These are phyloP conservation scores for Penicillium canariense DNA, from an alignment of 495 filamentous ascomycete genomes.

Conservation along the genomic window DNA sequence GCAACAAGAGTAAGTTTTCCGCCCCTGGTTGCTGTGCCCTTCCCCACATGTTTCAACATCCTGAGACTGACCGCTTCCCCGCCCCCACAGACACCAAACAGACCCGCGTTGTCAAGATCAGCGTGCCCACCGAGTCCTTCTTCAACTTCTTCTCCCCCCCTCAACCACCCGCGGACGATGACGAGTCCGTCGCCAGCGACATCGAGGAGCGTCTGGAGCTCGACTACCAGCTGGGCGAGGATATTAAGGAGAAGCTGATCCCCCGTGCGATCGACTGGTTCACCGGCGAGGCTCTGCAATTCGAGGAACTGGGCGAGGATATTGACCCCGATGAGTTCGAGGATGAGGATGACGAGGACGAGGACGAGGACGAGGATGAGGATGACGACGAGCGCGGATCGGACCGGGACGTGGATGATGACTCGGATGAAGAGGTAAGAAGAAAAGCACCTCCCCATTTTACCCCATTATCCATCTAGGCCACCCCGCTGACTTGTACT, in stretches of 20 bases:
- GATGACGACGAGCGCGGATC: conserved; percentile 65
- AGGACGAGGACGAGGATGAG: conserved; percentile 80
- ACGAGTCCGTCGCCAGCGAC: conserved; percentile 78
- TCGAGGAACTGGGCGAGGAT: conserved; percentile 89
- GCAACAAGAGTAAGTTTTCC: conserved; percentile 86
- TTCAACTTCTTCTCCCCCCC: conserved; percentile 99
- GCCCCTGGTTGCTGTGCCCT: not conserved
- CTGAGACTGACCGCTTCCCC: conserved; percentile 26
- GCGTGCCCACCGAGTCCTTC: conserved; percentile 96
- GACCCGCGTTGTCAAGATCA: conserved; percentile 97
- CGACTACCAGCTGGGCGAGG: conserved; percentile 98
- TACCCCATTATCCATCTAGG: not conserved
- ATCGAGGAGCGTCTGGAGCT: conserved; percentile 98
- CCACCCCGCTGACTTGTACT: conserved; percentile 27
- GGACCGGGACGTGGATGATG: conserved; percentile 56
- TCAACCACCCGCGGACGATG: conserved; percentile 71
- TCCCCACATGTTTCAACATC: not conserved
- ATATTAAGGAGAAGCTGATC: conserved; percentile 99
- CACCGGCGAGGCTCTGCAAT: conserved; percentile 96
- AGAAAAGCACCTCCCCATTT: not conserved
- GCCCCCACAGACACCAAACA: conserved; percentile 83
- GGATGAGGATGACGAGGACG: conserved; percentile 90
- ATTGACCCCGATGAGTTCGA: conserved; percentile 79
- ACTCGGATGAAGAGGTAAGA: conserved; percentile 92
- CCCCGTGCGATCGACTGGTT: conserved; percentile 99